phyloP scores from a whole-genome alignment of 805 yeast species.

The Candida parachauliodes region DNA sequence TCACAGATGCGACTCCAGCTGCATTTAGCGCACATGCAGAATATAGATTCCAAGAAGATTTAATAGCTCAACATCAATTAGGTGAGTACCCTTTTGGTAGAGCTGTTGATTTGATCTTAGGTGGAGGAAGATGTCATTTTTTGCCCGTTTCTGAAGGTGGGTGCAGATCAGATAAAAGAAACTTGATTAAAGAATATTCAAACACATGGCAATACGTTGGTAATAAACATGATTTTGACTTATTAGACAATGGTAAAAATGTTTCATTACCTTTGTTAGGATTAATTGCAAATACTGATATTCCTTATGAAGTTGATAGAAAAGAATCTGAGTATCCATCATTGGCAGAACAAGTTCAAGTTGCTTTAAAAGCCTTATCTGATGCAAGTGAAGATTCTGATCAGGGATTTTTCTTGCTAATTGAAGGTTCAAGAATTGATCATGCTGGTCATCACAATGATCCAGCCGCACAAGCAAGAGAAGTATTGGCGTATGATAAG shows the following conservation, averaged over 20 bases:
- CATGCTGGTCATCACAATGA: constrained; percentile 95
- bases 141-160: constrained; percentile 56
- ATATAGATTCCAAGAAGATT: constrained; percentile 72
- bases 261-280: constrained; percentile 76
- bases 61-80: constrained; percentile 83
- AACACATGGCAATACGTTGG: constrained; percentile 58
- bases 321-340: constrained; percentile 62
- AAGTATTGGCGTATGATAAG: constrained; percentile 81
- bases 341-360: constrained; percentile 69
- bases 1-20: constrained; percentile 96
- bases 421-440: constrained; percentile 92
- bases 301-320: constrained; percentile 84
- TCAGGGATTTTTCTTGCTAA: constrained; percentile 78
- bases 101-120: constrained; percentile 78
- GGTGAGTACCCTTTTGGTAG: constrained; percentile 80
- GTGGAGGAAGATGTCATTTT: constrained; percentile 89
- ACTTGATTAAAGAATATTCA: constrained; percentile 54
- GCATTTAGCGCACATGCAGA: constrained; percentile 80
- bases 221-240: constrained; percentile 56
- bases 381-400: constrained; percentile 70
- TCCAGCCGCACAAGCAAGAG: constrained; percentile 91
- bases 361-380: constrained; percentile 67
- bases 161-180: constrained; percentile 66
- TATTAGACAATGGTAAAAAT: constrained; percentile 49
- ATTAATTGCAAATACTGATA: constrained; percentile 68